These are phyloP conservation scores for Cicer cuneatum DNA, from an alignment of 306 rosid genomes.

Conservation along the genomic window DNA sequence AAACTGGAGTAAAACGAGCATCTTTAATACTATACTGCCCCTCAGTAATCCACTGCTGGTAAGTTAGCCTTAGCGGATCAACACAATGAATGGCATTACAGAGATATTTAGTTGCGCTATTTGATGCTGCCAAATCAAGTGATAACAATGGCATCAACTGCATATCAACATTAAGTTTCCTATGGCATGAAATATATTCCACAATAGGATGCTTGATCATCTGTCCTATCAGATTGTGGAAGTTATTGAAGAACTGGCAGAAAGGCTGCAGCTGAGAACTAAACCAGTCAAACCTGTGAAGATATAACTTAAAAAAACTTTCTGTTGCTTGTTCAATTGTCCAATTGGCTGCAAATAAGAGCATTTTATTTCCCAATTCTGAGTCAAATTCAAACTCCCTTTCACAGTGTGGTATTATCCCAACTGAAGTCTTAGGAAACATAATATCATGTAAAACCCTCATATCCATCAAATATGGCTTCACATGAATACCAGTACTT, in stretches of 20 bases:
- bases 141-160: constrained; percentile 65
- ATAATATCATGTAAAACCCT: constrained; percentile 48
- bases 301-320: constrained; percentile 69
- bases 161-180: constrained; percentile 51
- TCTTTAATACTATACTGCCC: constrained; percentile 40
- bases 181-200: constrained; percentile 55
- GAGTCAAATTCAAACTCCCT: constrained; percentile 48
- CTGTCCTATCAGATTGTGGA: constrained; percentile 48
- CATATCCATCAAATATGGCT: constrained; percentile 52
- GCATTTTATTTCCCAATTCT: constrained; percentile 58
- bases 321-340: constrained; percentile 75
- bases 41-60: constrained; percentile 67
- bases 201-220: constrained; percentile 73
- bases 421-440: constrained; percentile 58
- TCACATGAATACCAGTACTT: constrained; percentile 38
- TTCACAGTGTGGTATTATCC: constrained; percentile 18
- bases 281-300: constrained; percentile 71
- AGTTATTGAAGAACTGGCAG: constrained; percentile 56
- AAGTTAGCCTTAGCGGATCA: constrained; percentile 59
- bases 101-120: constrained; percentile 46
- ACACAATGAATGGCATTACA: constrained; percentile 66
- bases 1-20: constrained; percentile 50
- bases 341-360: constrained; percentile 86
- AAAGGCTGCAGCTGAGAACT: constrained; percentile 62
- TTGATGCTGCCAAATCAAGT: constrained; percentile 54